These are phyloP conservation scores for Pythium sp. DNA, from an alignment of 352 stramenopile species.

Conservation along the genomic window DNA sequence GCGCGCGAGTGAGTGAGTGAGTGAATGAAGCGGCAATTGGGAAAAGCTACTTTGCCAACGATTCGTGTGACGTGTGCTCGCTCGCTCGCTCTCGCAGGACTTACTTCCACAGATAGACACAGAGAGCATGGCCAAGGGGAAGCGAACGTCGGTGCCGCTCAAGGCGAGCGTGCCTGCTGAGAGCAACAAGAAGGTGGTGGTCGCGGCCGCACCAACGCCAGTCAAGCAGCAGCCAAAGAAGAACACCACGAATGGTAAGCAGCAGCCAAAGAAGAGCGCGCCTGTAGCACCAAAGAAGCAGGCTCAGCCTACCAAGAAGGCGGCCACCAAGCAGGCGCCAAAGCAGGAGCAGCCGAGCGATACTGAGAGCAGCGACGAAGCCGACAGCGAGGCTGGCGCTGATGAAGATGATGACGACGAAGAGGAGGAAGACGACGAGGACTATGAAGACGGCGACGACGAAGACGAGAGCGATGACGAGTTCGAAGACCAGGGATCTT, in stretches of 20 bases:
- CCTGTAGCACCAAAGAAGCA: slow-evolving; percentile 18
- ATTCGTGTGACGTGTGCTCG: slow-evolving; percentile 9
- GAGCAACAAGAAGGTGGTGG: slow-evolving; percentile 22
- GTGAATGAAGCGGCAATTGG: slow-evolving; percentile 4
- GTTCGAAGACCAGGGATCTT: slow-evolving; percentile 86
- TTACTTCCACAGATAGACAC: neutral
- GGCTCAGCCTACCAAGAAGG: slow-evolving; percentile 15
- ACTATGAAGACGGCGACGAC: slow-evolving; percentile 62
- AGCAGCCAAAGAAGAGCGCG: slow-evolving; percentile 17
- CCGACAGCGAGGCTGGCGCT: slow-evolving; percentile 16
- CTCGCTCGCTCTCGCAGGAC: neutral
- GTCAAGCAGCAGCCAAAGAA: slow-evolving; percentile 12
- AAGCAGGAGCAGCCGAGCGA: slow-evolving; percentile 24
- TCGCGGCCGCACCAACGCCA: slow-evolving; percentile 1
- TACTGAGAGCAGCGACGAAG: slow-evolving; percentile 23
- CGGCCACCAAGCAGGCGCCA: slow-evolving; percentile 7
- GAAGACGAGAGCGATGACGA: slow-evolving; percentile 53
- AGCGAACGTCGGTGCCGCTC: slow-evolving; percentile 16
- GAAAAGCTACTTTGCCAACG: neutral
- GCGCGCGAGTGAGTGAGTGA: slow-evolving; percentile 4
- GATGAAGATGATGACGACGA: slow-evolving; percentile 30
- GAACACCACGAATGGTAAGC: neutral
- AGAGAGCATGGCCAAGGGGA: slow-evolving; percentile 19
- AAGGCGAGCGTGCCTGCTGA: slow-evolving; percentile 21
- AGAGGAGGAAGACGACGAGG: slow-evolving; percentile 44